phyloP scores from a whole-genome alignment of 2,329 filamentous ascomycete genomes.

The Trichothecium roseum region DNA sequence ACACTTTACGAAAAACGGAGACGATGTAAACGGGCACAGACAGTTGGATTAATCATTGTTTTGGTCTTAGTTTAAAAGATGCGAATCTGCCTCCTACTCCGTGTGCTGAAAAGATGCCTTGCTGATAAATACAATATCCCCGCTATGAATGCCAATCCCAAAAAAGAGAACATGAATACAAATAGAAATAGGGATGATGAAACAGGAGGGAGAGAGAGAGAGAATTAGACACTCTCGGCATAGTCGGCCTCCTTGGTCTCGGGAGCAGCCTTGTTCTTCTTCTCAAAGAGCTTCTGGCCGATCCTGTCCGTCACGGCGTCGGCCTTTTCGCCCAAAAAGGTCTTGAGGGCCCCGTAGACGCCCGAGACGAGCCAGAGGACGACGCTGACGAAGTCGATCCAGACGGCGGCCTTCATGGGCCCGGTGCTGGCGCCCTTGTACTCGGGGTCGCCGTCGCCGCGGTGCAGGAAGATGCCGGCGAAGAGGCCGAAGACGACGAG shows the following conservation, averaged over 20 bases:
- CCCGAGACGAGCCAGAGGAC: constrained; percentile 50
- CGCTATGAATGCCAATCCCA: no score
- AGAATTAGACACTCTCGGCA: constrained; percentile 17
- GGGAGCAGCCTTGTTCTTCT: constrained; percentile 15
- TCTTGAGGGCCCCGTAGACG: constrained; percentile 28
- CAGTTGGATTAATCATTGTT: no score
- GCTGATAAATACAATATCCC: no score
- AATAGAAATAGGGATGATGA: no score
- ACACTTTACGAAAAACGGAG: no score
- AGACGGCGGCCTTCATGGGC: constrained; percentile 61
- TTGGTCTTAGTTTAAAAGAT: no score
- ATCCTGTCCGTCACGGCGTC: constrained; percentile 26
- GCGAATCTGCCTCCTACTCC: no score
- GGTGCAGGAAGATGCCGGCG: constrained; percentile 56
- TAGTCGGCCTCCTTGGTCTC: constrained; percentile 16
- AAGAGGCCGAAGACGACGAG: constrained; percentile 63
- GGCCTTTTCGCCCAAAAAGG: constrained; percentile 28
- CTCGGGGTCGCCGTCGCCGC: constrained; percentile 39
- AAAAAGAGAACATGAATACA: no score
- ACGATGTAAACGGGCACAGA: no score
- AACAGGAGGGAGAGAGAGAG: no score
- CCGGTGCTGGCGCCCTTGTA: constrained; percentile 32
- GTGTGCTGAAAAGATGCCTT: no score
- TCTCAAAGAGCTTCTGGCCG: constrained; percentile 25
- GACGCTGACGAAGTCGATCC: constrained; percentile 59